Percentiles rank a stretch among this genome's conserved stretches.
phyloP scores from a whole-genome alignment of 148 eudicot genomes.

The Silene conica region DNA sequence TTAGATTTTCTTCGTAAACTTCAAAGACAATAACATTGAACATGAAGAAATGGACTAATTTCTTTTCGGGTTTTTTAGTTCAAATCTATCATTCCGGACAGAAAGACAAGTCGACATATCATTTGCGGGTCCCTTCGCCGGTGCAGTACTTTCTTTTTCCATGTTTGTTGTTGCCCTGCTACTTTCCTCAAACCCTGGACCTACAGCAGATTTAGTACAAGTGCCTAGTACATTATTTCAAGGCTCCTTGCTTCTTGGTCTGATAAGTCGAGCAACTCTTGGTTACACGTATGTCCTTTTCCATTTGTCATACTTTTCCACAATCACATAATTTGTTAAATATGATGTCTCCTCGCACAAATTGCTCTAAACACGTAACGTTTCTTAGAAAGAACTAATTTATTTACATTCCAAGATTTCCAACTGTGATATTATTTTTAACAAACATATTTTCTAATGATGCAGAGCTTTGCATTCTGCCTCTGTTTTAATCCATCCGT shows the following conservation, averaged over 20 bases:
- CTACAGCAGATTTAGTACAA: constrained; percentile 73
- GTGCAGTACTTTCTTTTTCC: constrained; percentile 75
- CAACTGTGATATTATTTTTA: too few relatives aligned
- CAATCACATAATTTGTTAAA: too few relatives aligned
- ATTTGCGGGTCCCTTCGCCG: constrained; percentile 89
- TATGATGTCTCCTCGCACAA: too few relatives aligned
- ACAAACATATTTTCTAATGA: too few relatives aligned
- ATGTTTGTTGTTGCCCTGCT: constrained; percentile 88
- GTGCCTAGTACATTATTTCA: too few relatives aligned
- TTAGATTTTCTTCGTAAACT: too few relatives aligned
- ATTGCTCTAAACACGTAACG: too few relatives aligned
- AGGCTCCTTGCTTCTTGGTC: too few relatives aligned
- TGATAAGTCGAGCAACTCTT: too few relatives aligned
- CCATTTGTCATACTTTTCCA: constrained; percentile 17
- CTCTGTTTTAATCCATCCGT: constrained; percentile 78
- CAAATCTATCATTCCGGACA: constrained; percentile 93
- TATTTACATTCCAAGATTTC: too few relatives aligned
- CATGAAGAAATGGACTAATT: constrained; percentile 14
- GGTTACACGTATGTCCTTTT: too few relatives aligned
- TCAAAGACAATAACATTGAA: background rate
- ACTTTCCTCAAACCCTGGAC: constrained; percentile 73
- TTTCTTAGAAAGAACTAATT: too few relatives aligned
- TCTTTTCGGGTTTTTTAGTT: constrained; percentile 45
- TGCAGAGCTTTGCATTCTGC: constrained; percentile 87
- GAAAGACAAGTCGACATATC: constrained; percentile 82